Evolutionary conservation across 352 stramenopile species (phyloP), one percentile per base, ranked within the genome.

Genomic region (Globisporangium canariense): DNA sequence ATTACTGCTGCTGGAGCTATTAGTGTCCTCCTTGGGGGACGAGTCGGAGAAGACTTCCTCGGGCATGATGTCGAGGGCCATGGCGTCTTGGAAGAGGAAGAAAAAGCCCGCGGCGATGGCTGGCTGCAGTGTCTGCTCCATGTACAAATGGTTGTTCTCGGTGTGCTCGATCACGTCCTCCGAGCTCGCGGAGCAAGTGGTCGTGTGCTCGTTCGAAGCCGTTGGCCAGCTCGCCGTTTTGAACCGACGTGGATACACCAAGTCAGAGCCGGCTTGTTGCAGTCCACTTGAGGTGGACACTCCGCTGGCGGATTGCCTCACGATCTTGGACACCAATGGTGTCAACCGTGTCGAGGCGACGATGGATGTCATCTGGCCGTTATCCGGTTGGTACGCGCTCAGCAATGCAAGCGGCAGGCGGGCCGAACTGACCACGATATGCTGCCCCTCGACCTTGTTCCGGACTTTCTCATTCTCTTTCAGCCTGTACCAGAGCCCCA

Each of bases 111-210:
- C 64, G 0, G 70, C 77, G 41, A 74, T 71, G 22, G 67, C 60
- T 7, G 67, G 51, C 56, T 82, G 75, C n/a, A 78, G 62, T 4
- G 58, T 73, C 49, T 67, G 32, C 22, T 79, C 71, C 7, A 77
- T 72, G 53, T 81, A 81, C 20, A 79, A 22, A 25, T 81, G 71
- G 34, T 77, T 79, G 34, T 59, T 71, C 20, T 69, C 66, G 1
- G 62, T 32, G 50, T 18, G 32, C 2, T 65, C 54, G 30, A 67
- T 50, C 10, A 53, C 54, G 2, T 45, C 32, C 18, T 72, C 65
- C 14, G 49, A 18, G 18, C 10, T 9, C 20, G 11, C 20, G 14
- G 22, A 49, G 53, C 45, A 71, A 11, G 4, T 30, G n/a, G 40
- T 53, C 22, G 36, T 43, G 22, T 40, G 10, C 0, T 28, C 56